phyloP scores from a whole-genome alignment of 768 basidiomycete species.

The Hygrocybe punicea region DNA sequence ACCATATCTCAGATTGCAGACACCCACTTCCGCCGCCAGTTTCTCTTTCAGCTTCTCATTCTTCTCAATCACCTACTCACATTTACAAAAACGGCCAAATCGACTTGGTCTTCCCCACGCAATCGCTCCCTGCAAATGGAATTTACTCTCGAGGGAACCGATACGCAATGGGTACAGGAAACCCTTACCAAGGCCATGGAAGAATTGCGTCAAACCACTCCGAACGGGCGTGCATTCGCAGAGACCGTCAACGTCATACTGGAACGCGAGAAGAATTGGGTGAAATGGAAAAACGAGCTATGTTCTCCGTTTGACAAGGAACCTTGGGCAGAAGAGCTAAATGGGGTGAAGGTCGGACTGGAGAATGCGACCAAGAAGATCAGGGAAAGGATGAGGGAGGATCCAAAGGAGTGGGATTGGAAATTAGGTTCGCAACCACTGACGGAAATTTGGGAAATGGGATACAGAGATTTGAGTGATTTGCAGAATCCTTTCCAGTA shows the following conservation, averaged over 20 bases:
- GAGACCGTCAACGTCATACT: slow-evolving; percentile 71
- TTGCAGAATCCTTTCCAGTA: slow-evolving; percentile 66
- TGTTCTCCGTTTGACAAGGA: slow-evolving; percentile 79
- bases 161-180: slow-evolving; percentile 76
- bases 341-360: slow-evolving; percentile 50
- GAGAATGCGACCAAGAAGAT: slow-evolving; percentile 57
- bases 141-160: slow-evolving; percentile 64
- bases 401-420: slow-evolving; percentile 62
- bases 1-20: slow-evolving; percentile 65
- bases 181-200: slow-evolving; percentile 55
- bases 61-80: slow-evolving; percentile 71
- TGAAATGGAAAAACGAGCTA: slow-evolving; percentile 82
- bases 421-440: slow-evolving; percentile 63
- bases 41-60: slow-evolving; percentile 80
- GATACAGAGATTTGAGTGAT: slow-evolving; percentile 61
- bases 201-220: slow-evolving; percentile 69
- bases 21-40: slow-evolving; percentile 88
- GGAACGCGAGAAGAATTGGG: slow-evolving; percentile 86
- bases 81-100: slow-evolving; percentile 68
- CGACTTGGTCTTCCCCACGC: slow-evolving; percentile 54
- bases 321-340: slow-evolving; percentile 51
- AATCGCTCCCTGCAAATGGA: slow-evolving; percentile 84
- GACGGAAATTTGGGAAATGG: slow-evolving; percentile 83
- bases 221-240: slow-evolving; percentile 71
- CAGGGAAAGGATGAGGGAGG: slow-evolving; percentile 54